Percentiles rank a stretch among this genome's conserved stretches.
Evolutionary conservation across 169 alveolate genomes (phyloP).

Genomic region (Eimeria brunetti): DNA sequence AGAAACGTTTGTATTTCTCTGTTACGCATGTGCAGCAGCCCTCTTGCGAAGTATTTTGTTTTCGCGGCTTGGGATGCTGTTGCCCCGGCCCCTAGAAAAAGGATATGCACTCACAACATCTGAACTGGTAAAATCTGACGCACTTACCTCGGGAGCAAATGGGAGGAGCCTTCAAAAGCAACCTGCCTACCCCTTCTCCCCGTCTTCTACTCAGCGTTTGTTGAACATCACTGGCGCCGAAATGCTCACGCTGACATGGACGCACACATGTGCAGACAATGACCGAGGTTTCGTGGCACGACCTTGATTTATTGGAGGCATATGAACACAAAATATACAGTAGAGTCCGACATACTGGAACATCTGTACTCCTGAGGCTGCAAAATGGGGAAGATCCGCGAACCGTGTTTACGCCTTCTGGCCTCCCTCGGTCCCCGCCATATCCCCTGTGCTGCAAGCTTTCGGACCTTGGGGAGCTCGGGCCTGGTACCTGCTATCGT

Average conservation of each 20-base stretch:
- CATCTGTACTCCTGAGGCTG: slow-evolving; percentile 46
- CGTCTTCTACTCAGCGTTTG: neutral
- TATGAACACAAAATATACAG: slow-evolving; percentile 79
- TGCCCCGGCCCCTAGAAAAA: neutral
- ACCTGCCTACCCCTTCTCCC: neutral
- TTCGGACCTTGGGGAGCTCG: slow-evolving; percentile 77
- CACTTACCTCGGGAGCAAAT: neutral
- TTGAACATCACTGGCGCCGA: neutral
- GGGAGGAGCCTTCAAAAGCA: neutral
- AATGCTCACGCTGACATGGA: neutral
- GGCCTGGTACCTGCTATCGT: slow-evolving; percentile 58
- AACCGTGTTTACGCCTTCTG: slow-evolving; percentile 70
- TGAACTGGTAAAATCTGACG: neutral
- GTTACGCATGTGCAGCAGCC: neutral
- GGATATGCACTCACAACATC: neutral
- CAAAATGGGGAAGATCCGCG: slow-evolving; percentile 69
- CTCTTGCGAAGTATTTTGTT: neutral
- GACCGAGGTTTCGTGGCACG: slow-evolving; percentile 47
- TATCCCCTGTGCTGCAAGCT: slow-evolving; percentile 77
- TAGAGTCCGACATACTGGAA: slow-evolving; percentile 71
- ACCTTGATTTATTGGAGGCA: slow-evolving; percentile 65
- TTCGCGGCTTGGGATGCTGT: neutral
- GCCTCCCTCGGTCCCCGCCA: slow-evolving; percentile 71
- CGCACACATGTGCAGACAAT: slow-evolving; percentile 11
- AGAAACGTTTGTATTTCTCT: neutral